These are phyloP conservation scores for Naganishia vishniacii DNA, from an alignment of 768 basidiomycete genomes.

Conservation along the genomic window DNA sequence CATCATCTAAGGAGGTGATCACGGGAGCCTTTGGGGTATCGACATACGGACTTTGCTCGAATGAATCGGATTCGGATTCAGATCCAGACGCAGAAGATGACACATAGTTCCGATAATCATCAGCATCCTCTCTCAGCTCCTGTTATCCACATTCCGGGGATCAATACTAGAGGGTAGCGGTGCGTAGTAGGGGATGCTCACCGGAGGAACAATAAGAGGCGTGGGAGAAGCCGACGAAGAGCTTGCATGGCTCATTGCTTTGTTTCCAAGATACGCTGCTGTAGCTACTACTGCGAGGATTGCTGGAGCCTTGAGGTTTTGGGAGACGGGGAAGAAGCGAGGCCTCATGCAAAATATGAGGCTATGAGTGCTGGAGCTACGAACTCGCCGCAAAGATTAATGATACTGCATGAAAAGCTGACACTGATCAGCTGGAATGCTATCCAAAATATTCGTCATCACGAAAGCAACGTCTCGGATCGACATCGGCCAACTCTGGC, in stretches of 20 bases:
- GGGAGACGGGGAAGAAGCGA: no score
- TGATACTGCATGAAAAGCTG: no score
- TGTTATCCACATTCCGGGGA: not conserved
- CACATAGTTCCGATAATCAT: not conserved
- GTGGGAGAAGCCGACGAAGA: not conserved
- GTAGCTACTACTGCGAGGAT: not conserved
- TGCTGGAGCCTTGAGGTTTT: not conserved
- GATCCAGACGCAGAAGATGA: not conserved
- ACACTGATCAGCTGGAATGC: no score
- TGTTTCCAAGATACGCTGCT: not conserved
- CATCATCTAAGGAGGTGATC: constrained; percentile 22
- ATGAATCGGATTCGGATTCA: not conserved
- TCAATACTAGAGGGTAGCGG: not conserved
- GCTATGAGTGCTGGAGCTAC: no score
- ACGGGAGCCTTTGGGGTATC: not conserved
- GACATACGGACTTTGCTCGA: not conserved
- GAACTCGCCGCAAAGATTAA: no score
- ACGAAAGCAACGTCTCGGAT: no score
- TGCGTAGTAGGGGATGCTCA: not conserved
- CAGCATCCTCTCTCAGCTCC: not conserved
- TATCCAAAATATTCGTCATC: no score
- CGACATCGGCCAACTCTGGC: no score
- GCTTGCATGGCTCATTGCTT: not conserved
- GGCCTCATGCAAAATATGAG: no score
- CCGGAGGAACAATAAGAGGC: constrained; percentile 11